Evolutionary conservation across 768 basidiomycete genomes (phyloP).

Genomic region (Brasilioporus rufonigricans): DNA sequence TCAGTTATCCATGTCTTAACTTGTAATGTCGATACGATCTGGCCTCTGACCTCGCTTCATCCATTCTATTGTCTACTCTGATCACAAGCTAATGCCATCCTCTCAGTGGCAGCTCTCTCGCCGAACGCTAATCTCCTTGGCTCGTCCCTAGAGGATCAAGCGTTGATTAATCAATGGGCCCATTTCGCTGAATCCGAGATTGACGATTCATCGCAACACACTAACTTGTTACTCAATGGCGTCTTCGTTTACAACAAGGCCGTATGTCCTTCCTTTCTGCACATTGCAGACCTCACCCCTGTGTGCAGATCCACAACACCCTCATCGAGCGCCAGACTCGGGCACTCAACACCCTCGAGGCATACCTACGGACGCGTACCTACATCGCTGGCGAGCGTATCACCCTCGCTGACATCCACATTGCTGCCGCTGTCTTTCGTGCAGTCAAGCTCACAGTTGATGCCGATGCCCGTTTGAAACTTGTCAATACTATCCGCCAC

Average conservation of each 20-base stretch:
- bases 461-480: conserved; percentile 57
- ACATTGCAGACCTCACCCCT: neutral
- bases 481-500: conserved; percentile 80
- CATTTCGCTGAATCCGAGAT: conserved; percentile 73
- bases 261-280: conserved; percentile 40
- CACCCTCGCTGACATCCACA: conserved; percentile 83
- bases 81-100: conserved; percentile 13
- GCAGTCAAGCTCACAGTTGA: conserved; percentile 61
- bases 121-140: conserved; percentile 83
- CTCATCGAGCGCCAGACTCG: conserved; percentile 53
- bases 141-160: conserved; percentile 57
- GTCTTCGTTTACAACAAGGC: conserved; percentile 79
- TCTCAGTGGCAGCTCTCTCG: conserved; percentile 68
- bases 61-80: conserved; percentile 2
- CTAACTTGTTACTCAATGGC: conserved; percentile 45
- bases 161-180: conserved; percentile 83
- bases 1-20: conserved; percentile 79
- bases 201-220: conserved; percentile 34
- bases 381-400: conserved; percentile 94
- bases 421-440: conserved; percentile 59
- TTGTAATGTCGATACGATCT: conserved; percentile 46
- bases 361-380: conserved; percentile 72
- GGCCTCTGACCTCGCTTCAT: conserved; percentile 10
- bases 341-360: conserved; percentile 66
- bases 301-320: conserved; percentile 52